Evolutionary conservation across 169 alveolate species (phyloP).

Genomic region (Cystoisospora suis): DNA sequence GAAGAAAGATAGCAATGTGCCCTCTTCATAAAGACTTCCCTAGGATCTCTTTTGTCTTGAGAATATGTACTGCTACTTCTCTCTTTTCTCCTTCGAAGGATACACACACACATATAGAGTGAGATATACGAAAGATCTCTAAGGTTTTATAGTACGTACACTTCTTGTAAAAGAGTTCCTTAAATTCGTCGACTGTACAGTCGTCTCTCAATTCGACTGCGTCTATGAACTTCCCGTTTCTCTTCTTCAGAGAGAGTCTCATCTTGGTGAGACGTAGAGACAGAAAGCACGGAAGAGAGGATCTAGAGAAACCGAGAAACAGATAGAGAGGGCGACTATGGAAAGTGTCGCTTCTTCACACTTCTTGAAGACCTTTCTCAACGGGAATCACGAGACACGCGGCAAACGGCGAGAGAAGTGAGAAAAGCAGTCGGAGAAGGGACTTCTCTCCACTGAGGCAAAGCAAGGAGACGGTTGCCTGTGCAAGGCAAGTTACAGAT

Average conservation of each 20-base stretch:
- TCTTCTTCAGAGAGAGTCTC: slow-evolving; percentile 63
- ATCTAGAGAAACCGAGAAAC: no score
- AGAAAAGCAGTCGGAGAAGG: background rate
- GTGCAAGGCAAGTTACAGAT: no score
- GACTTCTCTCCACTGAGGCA: no score
- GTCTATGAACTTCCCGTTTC: slow-evolving; percentile 66
- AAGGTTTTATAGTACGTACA: slow-evolving; percentile 68
- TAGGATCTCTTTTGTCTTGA: no score
- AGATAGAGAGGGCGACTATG: background rate
- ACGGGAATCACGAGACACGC: no score
- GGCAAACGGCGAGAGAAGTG: no score
- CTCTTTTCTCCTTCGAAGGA: background rate
- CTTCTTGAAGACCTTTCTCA: no score
- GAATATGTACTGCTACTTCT: background rate
- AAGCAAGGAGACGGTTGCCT: no score
- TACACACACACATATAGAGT: slow-evolving; percentile 72
- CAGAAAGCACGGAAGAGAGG: background rate
- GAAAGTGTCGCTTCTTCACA: background rate
- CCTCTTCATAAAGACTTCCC: no score
- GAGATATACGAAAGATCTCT: no score
- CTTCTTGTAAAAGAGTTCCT: slow-evolving; percentile 69
- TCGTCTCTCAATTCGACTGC: slow-evolving; percentile 55
- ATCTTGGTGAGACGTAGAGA: slow-evolving; percentile 32
- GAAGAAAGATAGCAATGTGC: no score
- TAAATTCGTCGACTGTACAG: slow-evolving; percentile 67